Base-by-base conservation (phyloP, 2,329 filamentous ascomycete genomes). In the Ambrosiella cleistominuta region DNA sequence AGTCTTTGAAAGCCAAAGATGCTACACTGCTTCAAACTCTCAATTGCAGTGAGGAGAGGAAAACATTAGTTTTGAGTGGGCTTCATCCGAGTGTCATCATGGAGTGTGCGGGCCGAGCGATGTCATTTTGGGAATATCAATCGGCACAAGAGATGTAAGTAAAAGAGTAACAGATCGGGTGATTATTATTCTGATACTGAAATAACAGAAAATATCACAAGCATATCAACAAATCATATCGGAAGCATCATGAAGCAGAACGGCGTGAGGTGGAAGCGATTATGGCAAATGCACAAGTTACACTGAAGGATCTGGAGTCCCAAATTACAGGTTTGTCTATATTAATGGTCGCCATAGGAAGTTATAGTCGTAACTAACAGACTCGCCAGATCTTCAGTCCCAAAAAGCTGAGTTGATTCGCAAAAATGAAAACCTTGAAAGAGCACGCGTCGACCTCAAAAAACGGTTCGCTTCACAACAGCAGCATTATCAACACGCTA, bases 101-200 rank as follows among this genome's bases (percentile, higher is more conserved):
- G 77, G 90, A 95, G 64, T 94, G 88, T 68, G 85, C 88, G 19
- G 82, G 84, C 4, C 78, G 86, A 63, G 88, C 84, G 1, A 69
- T 95, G 62, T 80, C 78, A 38, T 95, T 95, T 66, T 95, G 88
- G 84, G 83, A 81, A 37, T 95, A 95, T 65, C 89, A 95, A 67
- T 82, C 83, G 17, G 82, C 82, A 2, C 86, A 93, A 65, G 86
- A 95, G 69, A 85, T 94, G 85, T 88, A 65, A 62, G 75, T 67
- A 11, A 40, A 13, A 7, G 2, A n/a, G 11, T 7, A 6, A 53
- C 7, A 8, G 8, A 40, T n/a, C 11, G 51, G 38, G 15, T 12
- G 6, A 38, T 37, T 12, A 42, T 13, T 13, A 36, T 12, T 9
- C 49, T 47, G 12, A 50, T 27, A 27, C 35, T 12, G 6, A 8